Evolutionary conservation across 768 basidiomycete genomes (phyloP).

Genomic region (Chalciporus pseudorubinellus): DNA sequence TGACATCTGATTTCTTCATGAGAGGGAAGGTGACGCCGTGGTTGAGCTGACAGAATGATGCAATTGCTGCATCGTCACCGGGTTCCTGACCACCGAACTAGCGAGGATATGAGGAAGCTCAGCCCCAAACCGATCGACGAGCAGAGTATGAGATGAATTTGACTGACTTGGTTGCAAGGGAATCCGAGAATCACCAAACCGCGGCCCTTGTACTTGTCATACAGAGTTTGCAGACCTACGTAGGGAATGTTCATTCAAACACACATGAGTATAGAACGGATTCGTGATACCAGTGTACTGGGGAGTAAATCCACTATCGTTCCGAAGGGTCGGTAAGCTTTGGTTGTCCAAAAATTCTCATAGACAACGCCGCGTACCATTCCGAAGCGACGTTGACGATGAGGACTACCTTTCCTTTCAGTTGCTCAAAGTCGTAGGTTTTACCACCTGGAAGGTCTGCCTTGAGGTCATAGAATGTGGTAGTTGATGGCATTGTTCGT

Average conservation of each 20-base stretch:
- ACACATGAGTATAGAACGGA: neutral
- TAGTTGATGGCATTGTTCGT: constrained; percentile 24
- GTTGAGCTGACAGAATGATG: constrained; percentile 73
- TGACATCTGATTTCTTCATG: constrained; percentile 92
- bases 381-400: constrained; percentile 77
- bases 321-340: constrained; percentile 3
- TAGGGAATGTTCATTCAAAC: neutral
- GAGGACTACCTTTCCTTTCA: constrained; percentile 76
- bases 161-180: constrained; percentile 79
- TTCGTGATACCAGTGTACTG: constrained; percentile 62
- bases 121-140: neutral
- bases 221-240: constrained; percentile 68
- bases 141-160: neutral
- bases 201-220: constrained; percentile 78
- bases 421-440: constrained; percentile 58
- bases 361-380: constrained; percentile 40
- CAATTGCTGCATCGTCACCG: constrained; percentile 71
- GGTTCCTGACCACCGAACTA: constrained; percentile 89
- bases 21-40: constrained; percentile 89
- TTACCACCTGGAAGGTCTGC: constrained; percentile 57
- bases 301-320: constrained; percentile 72
- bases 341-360: neutral
- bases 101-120: neutral
- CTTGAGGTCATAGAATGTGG: constrained; percentile 66
- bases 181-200: constrained; percentile 83